Evolutionary conservation across 2,329 filamentous ascomycete genomes (phyloP).

Genomic region (Colletotrichum eleusines): DNA sequence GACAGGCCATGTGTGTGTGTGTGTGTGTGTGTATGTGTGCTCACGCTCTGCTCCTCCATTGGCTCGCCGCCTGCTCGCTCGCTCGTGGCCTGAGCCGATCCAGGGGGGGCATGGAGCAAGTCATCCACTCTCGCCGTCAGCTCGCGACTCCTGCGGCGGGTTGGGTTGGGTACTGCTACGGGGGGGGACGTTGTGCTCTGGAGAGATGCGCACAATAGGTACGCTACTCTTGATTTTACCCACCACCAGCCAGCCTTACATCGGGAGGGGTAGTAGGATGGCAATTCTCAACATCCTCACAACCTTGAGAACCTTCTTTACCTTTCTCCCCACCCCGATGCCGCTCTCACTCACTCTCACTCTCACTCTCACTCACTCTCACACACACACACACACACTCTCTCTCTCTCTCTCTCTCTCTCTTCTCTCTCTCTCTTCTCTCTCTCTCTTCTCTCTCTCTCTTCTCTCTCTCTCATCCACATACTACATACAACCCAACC

Average conservation of each 20-base stretch:
- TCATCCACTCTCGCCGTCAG: constrained; percentile 18
- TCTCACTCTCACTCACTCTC: too few species aligned
- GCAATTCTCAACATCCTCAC: neutral
- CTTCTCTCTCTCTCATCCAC: too few species aligned
- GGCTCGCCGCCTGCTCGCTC: neutral
- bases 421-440: neutral
- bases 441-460: neutral
- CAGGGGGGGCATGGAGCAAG: neutral
- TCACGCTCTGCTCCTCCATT: constrained; percentile 28
- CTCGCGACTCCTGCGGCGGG: neutral
- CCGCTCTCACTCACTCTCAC: too few species aligned
- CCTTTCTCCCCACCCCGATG: neutral
- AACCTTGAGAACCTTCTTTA: neutral
- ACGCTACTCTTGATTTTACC: too few species aligned
- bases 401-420: too few species aligned
- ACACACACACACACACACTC: too few species aligned
- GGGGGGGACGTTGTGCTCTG: too few species aligned
- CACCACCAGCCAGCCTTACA: constrained; percentile 35
- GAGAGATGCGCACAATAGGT: too few species aligned
- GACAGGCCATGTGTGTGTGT: neutral
- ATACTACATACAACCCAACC: too few species aligned
- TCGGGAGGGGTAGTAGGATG: constrained; percentile 13
- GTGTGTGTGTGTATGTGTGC: constrained; percentile 9
- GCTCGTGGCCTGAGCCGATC: neutral
- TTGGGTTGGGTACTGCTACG: too few species aligned